These are phyloP conservation scores for Acrodontium crateriforme DNA, from an alignment of 2,329 filamentous ascomycete genomes.

Conservation along the genomic window DNA sequence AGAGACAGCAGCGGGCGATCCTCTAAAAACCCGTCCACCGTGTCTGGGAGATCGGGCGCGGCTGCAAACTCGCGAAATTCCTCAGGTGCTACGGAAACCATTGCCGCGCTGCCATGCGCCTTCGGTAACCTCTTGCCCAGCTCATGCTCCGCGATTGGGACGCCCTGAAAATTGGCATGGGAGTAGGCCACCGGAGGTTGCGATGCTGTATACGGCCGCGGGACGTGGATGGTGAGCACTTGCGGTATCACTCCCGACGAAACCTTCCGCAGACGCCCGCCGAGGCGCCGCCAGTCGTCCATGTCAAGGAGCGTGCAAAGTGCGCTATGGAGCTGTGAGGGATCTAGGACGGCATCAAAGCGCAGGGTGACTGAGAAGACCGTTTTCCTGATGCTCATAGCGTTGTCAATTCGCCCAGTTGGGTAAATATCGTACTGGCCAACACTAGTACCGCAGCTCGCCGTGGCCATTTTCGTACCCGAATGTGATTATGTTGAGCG, in stretches of 20 bases:
- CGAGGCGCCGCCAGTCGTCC: conserved; percentile 3
- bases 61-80: background rate
- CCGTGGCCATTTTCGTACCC: no score
- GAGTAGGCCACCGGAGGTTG: conserved; percentile 1
- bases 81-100: background rate
- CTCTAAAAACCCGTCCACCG: conserved; percentile 28
- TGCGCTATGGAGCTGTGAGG: conserved; percentile 1
- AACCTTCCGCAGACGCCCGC: conserved; percentile 1
- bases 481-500: no score
- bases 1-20: conserved; percentile 36
- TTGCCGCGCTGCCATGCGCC: background rate
- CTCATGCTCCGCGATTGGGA: conserved; percentile 1
- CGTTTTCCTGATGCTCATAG: no score
- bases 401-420: no score
- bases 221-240: conserved; percentile 1
- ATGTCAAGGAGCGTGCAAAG: conserved; percentile 2
- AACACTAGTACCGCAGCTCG: no score
- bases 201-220: background rate
- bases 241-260: background rate
- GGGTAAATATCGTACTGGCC: no score
- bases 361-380: conserved; percentile 1
- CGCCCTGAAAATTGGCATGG: conserved; percentile 1
- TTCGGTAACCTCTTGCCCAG: background rate
- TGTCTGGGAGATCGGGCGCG: conserved; percentile 4
- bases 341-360: conserved; percentile 6